Conservation (phyloP, 495 filamentous ascomycete genomes). For the Sphaerosporella brunnea region DNA sequence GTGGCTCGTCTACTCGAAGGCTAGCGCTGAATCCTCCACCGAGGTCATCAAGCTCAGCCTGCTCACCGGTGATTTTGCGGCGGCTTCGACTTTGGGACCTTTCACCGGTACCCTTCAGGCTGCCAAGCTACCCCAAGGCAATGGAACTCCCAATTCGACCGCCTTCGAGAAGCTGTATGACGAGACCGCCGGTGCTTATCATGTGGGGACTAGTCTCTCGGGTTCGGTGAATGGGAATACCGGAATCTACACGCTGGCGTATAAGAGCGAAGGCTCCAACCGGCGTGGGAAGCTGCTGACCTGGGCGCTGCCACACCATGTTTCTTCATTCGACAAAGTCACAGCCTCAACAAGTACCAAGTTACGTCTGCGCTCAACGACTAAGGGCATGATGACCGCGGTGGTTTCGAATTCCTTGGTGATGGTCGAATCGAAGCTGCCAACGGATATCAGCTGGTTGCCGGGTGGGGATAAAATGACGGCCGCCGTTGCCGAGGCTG, state of each 20-base stretch:
- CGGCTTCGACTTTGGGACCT: constrained; percentile 5
- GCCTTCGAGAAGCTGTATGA: constrained; percentile 56
- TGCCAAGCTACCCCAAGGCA: constrained; percentile 45
- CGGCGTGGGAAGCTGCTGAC: constrained; percentile 44
- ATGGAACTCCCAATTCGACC: constrained; percentile 21
- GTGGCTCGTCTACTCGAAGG: constrained; percentile 69
- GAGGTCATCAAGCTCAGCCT: constrained; percentile 26
- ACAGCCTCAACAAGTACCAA: constrained; percentile 40
- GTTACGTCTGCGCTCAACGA: constrained; percentile 21
- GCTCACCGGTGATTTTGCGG: constrained; percentile 28
- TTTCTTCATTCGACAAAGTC: constrained; percentile 46
- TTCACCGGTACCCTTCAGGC: constrained; percentile 63
- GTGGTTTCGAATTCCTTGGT: constrained; percentile 1
- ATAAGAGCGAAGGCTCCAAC: constrained; percentile 46
- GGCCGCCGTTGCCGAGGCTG: constrained; percentile 33
- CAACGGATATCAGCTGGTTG: constrained; percentile 5
- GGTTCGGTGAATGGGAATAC: constrained; percentile 40
- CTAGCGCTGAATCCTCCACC: constrained; percentile 30
- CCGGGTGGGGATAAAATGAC: constrained; percentile 34
- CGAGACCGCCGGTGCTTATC: constrained; percentile 54
- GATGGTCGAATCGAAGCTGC: constrained; percentile 1
- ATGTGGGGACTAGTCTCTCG: constrained; percentile 41
- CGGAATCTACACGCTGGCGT: constrained; percentile 58
- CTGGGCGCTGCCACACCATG: constrained; percentile 81
- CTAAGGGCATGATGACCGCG: constrained; percentile 7